A percentile compares a stretch with the other conserved stretches of the same genome.
phyloP scores from a whole-genome alignment of 2,329 filamentous ascomycete species.

The Cladosporium sp. region DNA sequence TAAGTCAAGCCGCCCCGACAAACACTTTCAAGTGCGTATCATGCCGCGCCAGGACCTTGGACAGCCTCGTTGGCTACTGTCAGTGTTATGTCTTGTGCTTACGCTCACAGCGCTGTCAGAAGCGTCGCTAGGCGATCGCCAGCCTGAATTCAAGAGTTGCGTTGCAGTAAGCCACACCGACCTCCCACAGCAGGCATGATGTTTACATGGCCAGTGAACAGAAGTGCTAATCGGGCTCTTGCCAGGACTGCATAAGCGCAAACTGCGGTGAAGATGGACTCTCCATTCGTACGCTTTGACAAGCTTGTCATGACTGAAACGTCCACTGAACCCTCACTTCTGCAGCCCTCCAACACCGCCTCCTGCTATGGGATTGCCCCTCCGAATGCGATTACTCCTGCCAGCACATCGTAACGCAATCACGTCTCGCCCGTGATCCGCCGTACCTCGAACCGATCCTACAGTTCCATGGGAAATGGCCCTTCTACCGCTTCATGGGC shows the following conservation, averaged over 20 bases:
- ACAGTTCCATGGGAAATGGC: constrained; percentile 99
- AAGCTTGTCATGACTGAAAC: not conserved
- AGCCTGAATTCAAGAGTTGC: constrained; percentile 84
- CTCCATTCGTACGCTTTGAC: constrained; percentile 55
- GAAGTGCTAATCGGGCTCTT: not conserved
- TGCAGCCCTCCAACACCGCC: constrained; percentile 71
- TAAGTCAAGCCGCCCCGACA: not conserved
- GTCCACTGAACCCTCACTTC: constrained; percentile 17
- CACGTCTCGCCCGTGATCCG: constrained; percentile 59
- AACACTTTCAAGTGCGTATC: constrained; percentile 15
- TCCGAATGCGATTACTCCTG: constrained; percentile 97
- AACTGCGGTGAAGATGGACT: constrained; percentile 68
- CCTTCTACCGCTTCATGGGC: constrained; percentile 81
- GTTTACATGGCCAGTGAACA: not conserved
- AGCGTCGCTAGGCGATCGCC: constrained; percentile 48
- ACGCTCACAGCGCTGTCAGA: not conserved
- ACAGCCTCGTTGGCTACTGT: constrained; percentile 10
- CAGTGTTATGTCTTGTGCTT: not conserved
- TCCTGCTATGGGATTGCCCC: constrained; percentile 87
- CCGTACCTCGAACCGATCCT: constrained; percentile 63
- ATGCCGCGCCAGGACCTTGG: constrained; percentile 19
- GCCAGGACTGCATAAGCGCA: constrained; percentile 68
- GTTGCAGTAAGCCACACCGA: constrained; percentile 57
- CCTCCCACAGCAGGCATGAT: not conserved
- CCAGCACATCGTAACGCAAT: constrained; percentile 81